Percentiles rank a stretch among this genome's conserved stretches.
Evolutionary conservation across 306 rosid species (phyloP).

Genomic region (Pueraria montana): DNA sequence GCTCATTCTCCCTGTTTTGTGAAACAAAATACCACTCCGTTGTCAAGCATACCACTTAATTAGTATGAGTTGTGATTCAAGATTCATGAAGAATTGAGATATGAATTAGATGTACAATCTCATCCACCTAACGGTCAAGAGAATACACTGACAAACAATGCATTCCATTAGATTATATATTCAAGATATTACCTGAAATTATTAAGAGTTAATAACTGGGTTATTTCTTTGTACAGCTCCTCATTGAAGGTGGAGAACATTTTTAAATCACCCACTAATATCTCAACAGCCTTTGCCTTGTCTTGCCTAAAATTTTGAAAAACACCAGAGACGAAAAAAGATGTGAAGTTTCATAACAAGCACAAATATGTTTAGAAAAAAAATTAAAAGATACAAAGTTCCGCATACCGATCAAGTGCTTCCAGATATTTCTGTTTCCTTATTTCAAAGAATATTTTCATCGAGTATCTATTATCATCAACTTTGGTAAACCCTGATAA

Average conservation of each 20-base stretch:
- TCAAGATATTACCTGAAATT: conserved; percentile 80
- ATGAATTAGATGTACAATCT: conserved; percentile 25
- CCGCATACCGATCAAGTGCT: conserved; percentile 85
- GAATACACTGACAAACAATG: conserved; percentile 19
- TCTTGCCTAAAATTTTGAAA: conserved; percentile 63
- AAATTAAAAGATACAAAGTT: conserved; percentile 1
- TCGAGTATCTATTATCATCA: conserved; percentile 89
- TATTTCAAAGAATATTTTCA: conserved; percentile 90
- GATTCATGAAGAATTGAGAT: conserved; percentile 28
- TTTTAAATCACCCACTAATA: conserved; percentile 80
- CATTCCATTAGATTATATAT: conserved; percentile 9
- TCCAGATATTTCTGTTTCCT: conserved; percentile 93
- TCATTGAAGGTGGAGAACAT: conserved; percentile 82
- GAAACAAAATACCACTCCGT: conserved; percentile 36
- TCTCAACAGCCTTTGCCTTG: conserved; percentile 80
- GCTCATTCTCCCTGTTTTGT: conserved; percentile 82
- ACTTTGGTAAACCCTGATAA: conserved; percentile 85
- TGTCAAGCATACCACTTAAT: conserved; percentile 27
- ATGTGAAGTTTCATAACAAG: conserved; percentile 32
- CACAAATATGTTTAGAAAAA: background rate
- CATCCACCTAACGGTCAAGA: conserved; percentile 31
- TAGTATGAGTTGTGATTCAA: conserved; percentile 39
- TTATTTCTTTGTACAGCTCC: conserved; percentile 86
- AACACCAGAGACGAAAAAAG: conserved; percentile 29
- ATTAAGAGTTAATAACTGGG: conserved; percentile 79